phyloP scores from a whole-genome alignment of 345 rosid genomes.

The Citrus reticulata region DNA sequence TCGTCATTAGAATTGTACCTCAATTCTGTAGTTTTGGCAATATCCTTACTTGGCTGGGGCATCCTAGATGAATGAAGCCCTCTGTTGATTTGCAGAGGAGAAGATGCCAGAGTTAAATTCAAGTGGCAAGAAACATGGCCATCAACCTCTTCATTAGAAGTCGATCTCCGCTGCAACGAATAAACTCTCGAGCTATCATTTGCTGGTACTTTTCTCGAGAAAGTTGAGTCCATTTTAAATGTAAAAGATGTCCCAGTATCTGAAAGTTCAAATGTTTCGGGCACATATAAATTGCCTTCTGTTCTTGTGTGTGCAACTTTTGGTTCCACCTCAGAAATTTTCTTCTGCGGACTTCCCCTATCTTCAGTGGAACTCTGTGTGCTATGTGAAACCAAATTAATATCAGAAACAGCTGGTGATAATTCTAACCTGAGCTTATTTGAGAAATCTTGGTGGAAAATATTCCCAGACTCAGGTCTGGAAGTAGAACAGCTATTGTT shows the following conservation, averaged over 20 bases:
- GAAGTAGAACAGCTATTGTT: conserved; percentile 61
- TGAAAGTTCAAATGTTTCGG: conserved; percentile 69
- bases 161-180: conserved; percentile 39
- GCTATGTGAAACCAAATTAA: conserved; percentile 73
- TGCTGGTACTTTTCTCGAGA: conserved; percentile 37
- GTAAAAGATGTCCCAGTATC: conserved; percentile 73
- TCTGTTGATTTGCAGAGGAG: conserved; percentile 52
- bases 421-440: conserved; percentile 74
- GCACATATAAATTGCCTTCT: conserved; percentile 40
- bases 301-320: conserved; percentile 42
- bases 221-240: conserved; percentile 35
- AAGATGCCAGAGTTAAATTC: conserved; percentile 81
- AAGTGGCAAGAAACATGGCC: conserved; percentile 72
- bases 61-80: conserved; percentile 37
- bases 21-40: conserved; percentile 25
- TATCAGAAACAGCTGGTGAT: conserved; percentile 76
- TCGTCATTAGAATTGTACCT: conserved; percentile 24
- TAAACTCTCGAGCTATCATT: conserved; percentile 35
- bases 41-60: conserved; percentile 36
- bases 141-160: conserved; percentile 62
- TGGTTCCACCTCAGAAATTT: conserved; percentile 46
- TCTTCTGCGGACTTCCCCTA: conserved; percentile 46
- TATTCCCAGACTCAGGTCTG: conserved; percentile 56
- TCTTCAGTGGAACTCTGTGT: conserved; percentile 82
- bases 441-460: conserved; percentile 72